Evolutionary conservation across 2,329 filamentous ascomycete genomes (phyloP), one percentile per base, ranked within the genome.

Genomic region (Fusarium papillatum): DNA sequence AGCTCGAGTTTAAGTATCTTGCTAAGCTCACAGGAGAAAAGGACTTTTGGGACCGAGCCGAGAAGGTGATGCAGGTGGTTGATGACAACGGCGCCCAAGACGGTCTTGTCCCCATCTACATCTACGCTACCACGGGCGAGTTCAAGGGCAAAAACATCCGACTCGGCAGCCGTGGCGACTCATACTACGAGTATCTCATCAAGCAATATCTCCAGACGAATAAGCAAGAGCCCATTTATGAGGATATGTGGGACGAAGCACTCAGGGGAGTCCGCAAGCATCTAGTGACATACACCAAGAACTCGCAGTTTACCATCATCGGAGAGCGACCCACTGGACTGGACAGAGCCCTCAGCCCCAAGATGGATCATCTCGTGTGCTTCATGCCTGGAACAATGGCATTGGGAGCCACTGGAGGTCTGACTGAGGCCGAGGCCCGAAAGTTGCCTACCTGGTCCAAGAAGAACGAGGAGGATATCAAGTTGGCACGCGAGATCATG

Each of bases 281-380:
- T 82, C 90, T 99, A 36, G 88, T 99, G 76, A 96, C 96, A 0
- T 98, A 98, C 85, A 96, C 95, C 4, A 90, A 93, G 71, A 91
- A 93, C 4, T 93, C 93, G 1, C 91, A 94, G 62, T 93, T 98
- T 76, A 98, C 96, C n/a, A 92, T 98, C 64, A 91, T 99, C 19
- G 97, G 93, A 41, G 97, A 99, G 85, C 91, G 95, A 13, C 95
- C 95, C 0, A 87, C 88, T 60, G 97, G 97, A 5, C 85, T 99
- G 11, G 82, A 88, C 31, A 88, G 88, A 7, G 79, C 86, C 0
- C 83, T 98, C 26, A 92, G 91, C 17, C 93, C 96, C 29, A 99
- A 99, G 85, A 98, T 99, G 96, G 97, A 99, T 81, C 97, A 99
- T 81, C 89, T 98, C 7, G 96, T 98, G 43, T 99, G 97, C 86